phyloP scores from a whole-genome alignment of 805 yeast species.

The Myxozyma nipponensis region DNA sequence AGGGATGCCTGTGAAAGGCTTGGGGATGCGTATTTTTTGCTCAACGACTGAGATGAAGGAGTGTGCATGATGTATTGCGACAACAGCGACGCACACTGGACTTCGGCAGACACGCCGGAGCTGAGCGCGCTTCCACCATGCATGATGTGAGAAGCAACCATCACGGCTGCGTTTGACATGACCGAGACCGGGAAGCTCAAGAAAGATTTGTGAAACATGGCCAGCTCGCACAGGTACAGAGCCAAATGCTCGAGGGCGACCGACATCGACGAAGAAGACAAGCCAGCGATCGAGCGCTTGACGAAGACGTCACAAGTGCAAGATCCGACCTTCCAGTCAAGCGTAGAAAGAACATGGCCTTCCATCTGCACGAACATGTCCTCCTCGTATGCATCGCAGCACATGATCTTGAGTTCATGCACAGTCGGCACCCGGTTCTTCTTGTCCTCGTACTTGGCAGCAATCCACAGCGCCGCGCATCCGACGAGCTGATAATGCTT shows the following conservation, averaged over 20 bases:
- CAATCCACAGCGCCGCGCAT: slow-evolving; percentile 88
- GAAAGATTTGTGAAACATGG: slow-evolving; percentile 36
- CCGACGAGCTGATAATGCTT: slow-evolving; percentile 89
- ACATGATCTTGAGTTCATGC: slow-evolving; percentile 63
- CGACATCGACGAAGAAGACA: slow-evolving; percentile 6
- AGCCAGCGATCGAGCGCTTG: slow-evolving; percentile 27
- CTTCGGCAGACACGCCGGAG: slow-evolving; percentile 24
- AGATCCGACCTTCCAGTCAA: slow-evolving; percentile 68
- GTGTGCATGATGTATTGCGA: slow-evolving; percentile 35
- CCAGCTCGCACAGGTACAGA: slow-evolving; percentile 39
- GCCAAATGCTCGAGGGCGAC: slow-evolving; percentile 30
- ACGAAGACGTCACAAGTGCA: slow-evolving; percentile 53
- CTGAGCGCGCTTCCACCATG: slow-evolving; percentile 4
- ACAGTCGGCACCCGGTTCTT: slow-evolving; percentile 72
- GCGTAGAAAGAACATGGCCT: slow-evolving; percentile 62
- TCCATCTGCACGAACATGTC: slow-evolving; percentile 72
- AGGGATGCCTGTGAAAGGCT: slow-evolving; percentile 26
- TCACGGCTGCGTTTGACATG: slow-evolving; percentile 38
- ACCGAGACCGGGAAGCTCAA: slow-evolving; percentile 34
- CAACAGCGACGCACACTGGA: slow-evolving; percentile 36
- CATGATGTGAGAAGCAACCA: slow-evolving; percentile 34
- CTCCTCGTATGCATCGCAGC: slow-evolving; percentile 62
- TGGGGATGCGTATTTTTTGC: slow-evolving; percentile 38
- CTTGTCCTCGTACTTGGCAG: slow-evolving; percentile 77
- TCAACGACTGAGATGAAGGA: slow-evolving; percentile 38